Base-by-base conservation (phyloP, 2,329 filamentous ascomycete genomes). In the Phialocephala sp. region DNA sequence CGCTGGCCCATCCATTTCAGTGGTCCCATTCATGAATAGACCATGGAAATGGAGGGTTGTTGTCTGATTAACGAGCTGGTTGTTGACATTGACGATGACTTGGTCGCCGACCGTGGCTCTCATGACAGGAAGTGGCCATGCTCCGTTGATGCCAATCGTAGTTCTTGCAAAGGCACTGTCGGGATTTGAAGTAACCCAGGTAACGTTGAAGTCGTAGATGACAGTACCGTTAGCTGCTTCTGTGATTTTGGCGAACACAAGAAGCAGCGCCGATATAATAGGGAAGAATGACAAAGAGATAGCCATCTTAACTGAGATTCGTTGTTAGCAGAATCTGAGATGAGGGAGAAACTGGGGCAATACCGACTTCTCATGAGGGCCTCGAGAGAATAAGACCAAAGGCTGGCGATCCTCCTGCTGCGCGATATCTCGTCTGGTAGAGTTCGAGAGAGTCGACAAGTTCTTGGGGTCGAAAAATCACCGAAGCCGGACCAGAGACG, bases 121-220 rank as follows among this genome's bases (percentile, higher is more conserved):
- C 64, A 93, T 88, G 32, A 79, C 77, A 0, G 92, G 91, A 60
- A 91, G 84, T 1, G 91, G 92, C 89, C 91, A 93, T 79, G 89
- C 77, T 4, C 86, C 86, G 73, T 95, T 94, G 79, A 95, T 90
- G 55, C 90, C 91, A 74, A 94, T 91, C 3, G 86, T 85, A n/a
- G 87, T 83, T 37, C 91, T 84, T 45, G 85, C 81, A 66, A 84
- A 83, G 8, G 83, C 80, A 24, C 88, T 89, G 79, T 94, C 91
- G 0, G 91, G 92, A 72, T 91, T 90, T 39, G 89, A 86, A 50
- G 79, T 84, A 12, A 92, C 87, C 91, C 91, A 93, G 65, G 84
- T 85, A 68, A 92, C 82, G 72, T 89, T 87, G 79, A 90, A 92
- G 76, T 91, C 82, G 73, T 89, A 86, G 4, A 78, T 83, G 39